phyloP scores from a whole-genome alignment of 345 rosid species.

The Punica granatum region DNA sequence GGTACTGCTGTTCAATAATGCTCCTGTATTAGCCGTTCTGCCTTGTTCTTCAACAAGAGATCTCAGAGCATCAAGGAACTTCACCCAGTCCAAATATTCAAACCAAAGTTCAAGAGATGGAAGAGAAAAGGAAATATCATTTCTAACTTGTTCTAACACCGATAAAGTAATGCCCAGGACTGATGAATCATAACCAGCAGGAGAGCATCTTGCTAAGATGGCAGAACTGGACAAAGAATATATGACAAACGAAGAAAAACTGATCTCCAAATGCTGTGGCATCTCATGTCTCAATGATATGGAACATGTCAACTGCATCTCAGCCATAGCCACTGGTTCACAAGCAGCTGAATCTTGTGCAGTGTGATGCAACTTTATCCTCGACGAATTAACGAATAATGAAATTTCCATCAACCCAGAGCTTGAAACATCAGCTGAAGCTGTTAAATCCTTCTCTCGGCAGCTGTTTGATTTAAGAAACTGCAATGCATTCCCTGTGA shows the following conservation, averaged over 20 bases:
- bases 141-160: conserved; percentile 27
- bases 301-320: conserved; percentile 47
- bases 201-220: conserved; percentile 50
- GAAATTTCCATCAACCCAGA: conserved; percentile 29
- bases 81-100: conserved; percentile 48
- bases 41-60: conserved; percentile 30
- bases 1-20: conserved; percentile 9
- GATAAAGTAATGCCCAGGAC: conserved; percentile 41
- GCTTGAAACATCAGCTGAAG: conserved; percentile 28
- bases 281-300: conserved; percentile 46
- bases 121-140: conserved; percentile 41
- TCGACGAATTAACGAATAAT: conserved; percentile 45
- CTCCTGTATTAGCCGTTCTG: conserved; percentile 17
- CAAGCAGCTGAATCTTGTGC: conserved; percentile 25
- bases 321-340: conserved; percentile 54
- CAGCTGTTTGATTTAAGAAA: conserved; percentile 42
- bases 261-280: conserved; percentile 32
- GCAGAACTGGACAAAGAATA: conserved; percentile 41
- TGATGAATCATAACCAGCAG: conserved; percentile 27
- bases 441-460: conserved; percentile 26
- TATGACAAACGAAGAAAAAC: conserved; percentile 41
- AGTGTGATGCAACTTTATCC: conserved; percentile 27
- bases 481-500: conserved; percentile 44
- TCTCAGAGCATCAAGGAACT: conserved; percentile 32
- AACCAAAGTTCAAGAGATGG: conserved; percentile 79